Evolutionary conservation across 2,329 filamentous ascomycete species (phyloP).

Genomic region (Endocalyx cinctus): DNA sequence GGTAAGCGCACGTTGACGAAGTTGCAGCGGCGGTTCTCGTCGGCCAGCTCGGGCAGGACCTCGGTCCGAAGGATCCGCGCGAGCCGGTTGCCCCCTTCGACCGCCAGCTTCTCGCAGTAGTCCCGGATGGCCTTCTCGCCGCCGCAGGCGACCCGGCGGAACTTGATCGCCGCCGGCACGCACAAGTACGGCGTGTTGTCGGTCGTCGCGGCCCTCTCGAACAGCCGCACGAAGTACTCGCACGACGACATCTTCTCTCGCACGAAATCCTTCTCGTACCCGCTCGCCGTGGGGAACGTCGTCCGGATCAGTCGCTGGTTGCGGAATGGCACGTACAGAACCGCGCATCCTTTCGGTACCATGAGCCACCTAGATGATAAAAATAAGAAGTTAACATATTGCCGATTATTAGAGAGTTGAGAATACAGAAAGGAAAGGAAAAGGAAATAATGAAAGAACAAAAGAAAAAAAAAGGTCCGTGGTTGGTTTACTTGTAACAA

Average conservation of each 20-base stretch:
- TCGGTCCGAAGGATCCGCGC: constrained; percentile 53
- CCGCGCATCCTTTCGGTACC: constrained; percentile 60
- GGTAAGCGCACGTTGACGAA: neutral
- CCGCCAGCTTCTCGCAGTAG: constrained; percentile 51
- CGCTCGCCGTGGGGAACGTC: constrained; percentile 60
- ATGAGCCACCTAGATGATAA: constrained; percentile 54
- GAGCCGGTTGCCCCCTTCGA: constrained; percentile 47
- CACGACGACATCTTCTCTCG: constrained; percentile 22
- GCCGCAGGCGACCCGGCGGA: constrained; percentile 53
- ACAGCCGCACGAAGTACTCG: constrained; percentile 52
- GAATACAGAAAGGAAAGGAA: too few species aligned
- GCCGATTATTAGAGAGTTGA: too few species aligned
- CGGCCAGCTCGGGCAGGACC: neutral
- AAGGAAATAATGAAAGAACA: too few species aligned
- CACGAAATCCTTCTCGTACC: constrained; percentile 43
- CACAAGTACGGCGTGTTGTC: constrained; percentile 59
- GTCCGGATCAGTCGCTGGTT: constrained; percentile 63
- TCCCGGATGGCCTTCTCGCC: constrained; percentile 54
- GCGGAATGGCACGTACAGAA: constrained; percentile 61
- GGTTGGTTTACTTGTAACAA: constrained; percentile 61
- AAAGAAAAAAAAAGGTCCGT: too few species aligned
- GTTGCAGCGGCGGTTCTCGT: neutral
- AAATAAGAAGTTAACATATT: neutral
- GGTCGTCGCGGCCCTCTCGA: constrained; percentile 59
- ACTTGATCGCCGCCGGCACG: constrained; percentile 55